Conservation (phyloP, 148 eudicot genomes). For the Salicornia ramosissima region DNA sequence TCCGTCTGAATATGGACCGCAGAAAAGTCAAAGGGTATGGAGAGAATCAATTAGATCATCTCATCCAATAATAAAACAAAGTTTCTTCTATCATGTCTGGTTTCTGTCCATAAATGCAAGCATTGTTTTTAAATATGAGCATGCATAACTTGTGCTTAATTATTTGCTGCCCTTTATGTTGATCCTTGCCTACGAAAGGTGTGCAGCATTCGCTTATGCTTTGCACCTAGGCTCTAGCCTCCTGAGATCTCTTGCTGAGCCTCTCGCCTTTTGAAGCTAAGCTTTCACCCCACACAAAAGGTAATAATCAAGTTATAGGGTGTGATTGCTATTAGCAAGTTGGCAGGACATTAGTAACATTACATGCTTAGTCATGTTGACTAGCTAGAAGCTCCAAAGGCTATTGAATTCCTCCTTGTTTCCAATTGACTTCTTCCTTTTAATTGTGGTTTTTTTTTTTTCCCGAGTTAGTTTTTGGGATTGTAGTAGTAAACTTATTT, state of each 20-base stretch:
- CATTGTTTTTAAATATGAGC: background rate
- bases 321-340: background rate
- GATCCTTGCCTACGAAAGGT: no score
- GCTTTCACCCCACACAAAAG: background rate
- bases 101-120: background rate
- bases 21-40: conserved; percentile 90
- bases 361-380: background rate
- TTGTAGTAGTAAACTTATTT: conserved; percentile 1
- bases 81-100: background rate
- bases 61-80: background rate
- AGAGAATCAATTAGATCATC: conserved; percentile 13
- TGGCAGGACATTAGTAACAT: background rate
- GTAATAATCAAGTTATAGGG: background rate
- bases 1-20: conserved; percentile 91
- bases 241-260: no score
- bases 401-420: background rate
- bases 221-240: no score
- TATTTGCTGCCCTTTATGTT: background rate
- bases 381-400: conserved; percentile 4
- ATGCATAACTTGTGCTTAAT: background rate
- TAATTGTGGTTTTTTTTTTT: background rate
- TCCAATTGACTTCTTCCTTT: background rate
- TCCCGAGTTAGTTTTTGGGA: background rate
- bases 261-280: no score
- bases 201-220: no score